Base-by-base conservation (phyloP, 73 alveolate genomes). In the Breviolum minutum region DNA sequence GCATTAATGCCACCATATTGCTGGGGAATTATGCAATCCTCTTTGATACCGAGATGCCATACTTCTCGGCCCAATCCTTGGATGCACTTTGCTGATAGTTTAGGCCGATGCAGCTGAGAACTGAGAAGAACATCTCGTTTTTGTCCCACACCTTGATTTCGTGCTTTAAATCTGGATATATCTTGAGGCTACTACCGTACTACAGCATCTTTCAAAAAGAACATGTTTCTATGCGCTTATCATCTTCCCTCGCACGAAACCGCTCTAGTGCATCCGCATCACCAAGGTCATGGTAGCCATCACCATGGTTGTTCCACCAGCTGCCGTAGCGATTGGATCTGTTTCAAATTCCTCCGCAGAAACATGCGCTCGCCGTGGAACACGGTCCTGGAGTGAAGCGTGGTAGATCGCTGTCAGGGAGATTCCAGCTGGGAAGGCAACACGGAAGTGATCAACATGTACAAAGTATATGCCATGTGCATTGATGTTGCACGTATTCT, bases 11-110 rank as follows among this genome's bases (percentile, higher is more conserved):
- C 24, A 29, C 24, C 14, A 26, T 71, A 26, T 26, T 26, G 24
- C 32, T 14, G 32, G 32, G 20, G 82, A 71, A 29, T 29, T 16
- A 29, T 26, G 27, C 82, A 26, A 14, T 71, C 54, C 54, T 40
- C 54, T 40, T 77, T 26, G 17, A 19, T 17, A 24, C 96, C 96
- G 40, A 30, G 96, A 61, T 68, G 87, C 96, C 96, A 24, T 90
- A 61, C 88, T 90, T 24, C 88, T 40, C 88, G 0, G 97, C 32
- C 97, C 97, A 90, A 48, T 90, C 97, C 97, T 90, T 11, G n/a
- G 71, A n/a, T 13, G 95, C 95, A 12, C 60, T 48, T n/a, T n/a
- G n/a, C n/a, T 30, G 27, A 73, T 19, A 14, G 48, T 30, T 26
- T 30, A 71, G 81, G 30, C 40, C 81, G 54, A 40, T 40, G 54